Conservation (phyloP, 73 alveolate genomes). For the Durusdinium trenchii region DNA sequence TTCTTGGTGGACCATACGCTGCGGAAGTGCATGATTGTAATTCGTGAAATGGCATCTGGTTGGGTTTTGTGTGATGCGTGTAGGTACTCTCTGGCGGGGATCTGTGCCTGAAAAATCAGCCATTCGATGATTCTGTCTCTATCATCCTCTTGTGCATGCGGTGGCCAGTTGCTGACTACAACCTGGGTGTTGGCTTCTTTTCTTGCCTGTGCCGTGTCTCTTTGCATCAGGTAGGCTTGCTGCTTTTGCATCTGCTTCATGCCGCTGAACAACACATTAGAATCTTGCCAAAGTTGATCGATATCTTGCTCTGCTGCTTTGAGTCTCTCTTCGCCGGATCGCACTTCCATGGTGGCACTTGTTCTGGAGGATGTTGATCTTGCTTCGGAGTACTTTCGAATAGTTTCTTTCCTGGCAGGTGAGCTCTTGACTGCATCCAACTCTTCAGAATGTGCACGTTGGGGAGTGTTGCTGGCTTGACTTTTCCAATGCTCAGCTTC, state of each 20-base stretch:
- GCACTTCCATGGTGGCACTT: not conserved
- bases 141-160: not conserved
- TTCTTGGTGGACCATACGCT: not conserved
- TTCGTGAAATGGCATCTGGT: not conserved
- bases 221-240: not conserved
- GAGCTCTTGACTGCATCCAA: not conserved
- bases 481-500: not conserved
- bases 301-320: not conserved
- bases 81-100: not conserved
- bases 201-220: not conserved
- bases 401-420: not conserved
- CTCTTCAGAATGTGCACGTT: not conserved
- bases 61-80: not conserved
- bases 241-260: slow-evolving; percentile 3
- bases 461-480: not conserved
- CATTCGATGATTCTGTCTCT: not conserved
- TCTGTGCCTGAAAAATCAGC: not conserved
- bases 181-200: not conserved
- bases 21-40: not conserved
- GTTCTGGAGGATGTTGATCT: not conserved
- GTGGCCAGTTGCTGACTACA: not conserved
- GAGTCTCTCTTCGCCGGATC: not conserved
- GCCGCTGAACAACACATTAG: not conserved
- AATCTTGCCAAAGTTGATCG: not conserved
- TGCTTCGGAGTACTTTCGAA: not conserved